Base-by-base conservation (phyloP, 306 rosid species). In the Hippophae gyantsensis region DNA sequence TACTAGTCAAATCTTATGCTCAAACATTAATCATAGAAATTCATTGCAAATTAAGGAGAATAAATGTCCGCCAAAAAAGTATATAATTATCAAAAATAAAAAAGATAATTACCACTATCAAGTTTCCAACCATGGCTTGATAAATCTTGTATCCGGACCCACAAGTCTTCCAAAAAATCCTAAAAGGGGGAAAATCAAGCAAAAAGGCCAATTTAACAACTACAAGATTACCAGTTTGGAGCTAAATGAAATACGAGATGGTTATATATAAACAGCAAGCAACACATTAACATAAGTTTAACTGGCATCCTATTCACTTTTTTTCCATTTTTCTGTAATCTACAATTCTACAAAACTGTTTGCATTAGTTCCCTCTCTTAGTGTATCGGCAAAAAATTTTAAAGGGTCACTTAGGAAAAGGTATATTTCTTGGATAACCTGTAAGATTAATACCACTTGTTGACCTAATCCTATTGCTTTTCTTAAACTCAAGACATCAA, bases 101-200 rank as follows among this genome's bases (percentile, higher is more conserved):
- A 54, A 63, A 44, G 67, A 75, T 60, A 62, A 57, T 69, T 85
- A 92, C 99, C 99, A 64, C 99, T 92, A 18, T 88, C 99, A 76
- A 92, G 94, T 82, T 88, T 88, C 96, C 95, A 92, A 47, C 90
- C 99, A 59, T 77, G 77, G 69, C 65, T 74, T 59, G 96, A 77
- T 62, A 92, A 75, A 58, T 32, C 74, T 66, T 84, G 89, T 56
- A 92, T 64, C 56, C 85, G 94, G 52, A 76, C 86, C 96, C 96
- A 92, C 38, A 92, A 77, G 78, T 92, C 99, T 75, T 92, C 99
- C 81, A 92, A 73, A 63, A 92, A 92, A 74, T 92, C 96, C 99
- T 92, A 76, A 72, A 74, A 64, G 62, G 56, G 42, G 9, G 67
- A 18, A 62, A 43, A 68, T 13, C 56, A 23, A 7, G 55, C 56